Percentiles rank a stretch among this genome's conserved stretches.
Conservation (phyloP, 768 basidiomycete species). For the Russula sp. region DNA sequence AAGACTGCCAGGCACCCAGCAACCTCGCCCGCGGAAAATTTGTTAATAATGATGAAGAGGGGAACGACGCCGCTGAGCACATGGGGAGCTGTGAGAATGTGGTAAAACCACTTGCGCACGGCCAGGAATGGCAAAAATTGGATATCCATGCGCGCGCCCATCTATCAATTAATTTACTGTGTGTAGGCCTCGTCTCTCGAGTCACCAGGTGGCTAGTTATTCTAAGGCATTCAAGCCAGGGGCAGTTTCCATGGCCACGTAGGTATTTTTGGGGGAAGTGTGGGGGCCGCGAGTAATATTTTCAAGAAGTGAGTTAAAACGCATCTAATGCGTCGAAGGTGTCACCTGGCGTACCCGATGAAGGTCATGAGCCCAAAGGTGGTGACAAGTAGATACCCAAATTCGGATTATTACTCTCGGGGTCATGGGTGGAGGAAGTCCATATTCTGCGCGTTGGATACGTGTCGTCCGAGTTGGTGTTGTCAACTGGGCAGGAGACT, state of each 20-base stretch:
- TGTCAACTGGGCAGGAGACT: background rate
- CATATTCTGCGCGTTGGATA: background rate
- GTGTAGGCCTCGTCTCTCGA: background rate
- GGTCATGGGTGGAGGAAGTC: background rate
- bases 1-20: background rate
- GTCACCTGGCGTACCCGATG: background rate
- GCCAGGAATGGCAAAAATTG: background rate
- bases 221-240: background rate
- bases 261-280: background rate
- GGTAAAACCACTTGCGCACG: background rate
- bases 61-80: background rate
- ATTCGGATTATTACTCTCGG: background rate
- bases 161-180: background rate
- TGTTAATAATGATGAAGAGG: background rate
- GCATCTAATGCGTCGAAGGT: background rate
- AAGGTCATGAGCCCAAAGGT: background rate
- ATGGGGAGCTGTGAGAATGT: background rate
- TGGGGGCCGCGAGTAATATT: background rate
- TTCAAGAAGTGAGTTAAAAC: background rate
- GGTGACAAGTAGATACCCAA: background rate
- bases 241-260: background rate
- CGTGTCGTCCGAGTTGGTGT: background rate
- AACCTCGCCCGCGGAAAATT: background rate
- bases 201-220: background rate
- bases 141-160: background rate